Conservation (phyloP, 2,329 filamentous ascomycete species). For the Fusarium falciforme region DNA sequence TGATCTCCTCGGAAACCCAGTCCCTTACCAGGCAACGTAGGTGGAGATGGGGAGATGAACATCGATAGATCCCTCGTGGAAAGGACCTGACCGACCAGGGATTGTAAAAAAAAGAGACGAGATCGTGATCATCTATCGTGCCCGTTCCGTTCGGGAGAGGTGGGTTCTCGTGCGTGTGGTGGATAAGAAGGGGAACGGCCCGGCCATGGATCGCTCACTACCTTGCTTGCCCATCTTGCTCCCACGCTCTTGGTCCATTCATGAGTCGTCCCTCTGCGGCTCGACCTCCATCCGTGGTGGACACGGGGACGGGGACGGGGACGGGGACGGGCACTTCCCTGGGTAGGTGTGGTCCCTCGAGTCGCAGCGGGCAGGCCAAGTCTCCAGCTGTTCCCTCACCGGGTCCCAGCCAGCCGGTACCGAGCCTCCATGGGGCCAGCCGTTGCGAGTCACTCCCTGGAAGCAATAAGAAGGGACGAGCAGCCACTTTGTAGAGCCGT, state of each 20-base stretch:
- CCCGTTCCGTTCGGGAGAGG: background rate
- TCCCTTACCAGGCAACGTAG: constrained; percentile 12
- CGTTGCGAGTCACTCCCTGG: constrained; percentile 32
- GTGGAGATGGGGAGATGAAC: constrained; percentile 33
- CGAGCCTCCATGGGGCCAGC: constrained; percentile 32
- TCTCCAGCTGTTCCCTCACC: constrained; percentile 38
- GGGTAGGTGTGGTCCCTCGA: constrained; percentile 30
- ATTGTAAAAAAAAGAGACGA: background rate
- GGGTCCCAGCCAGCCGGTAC: constrained; percentile 40
- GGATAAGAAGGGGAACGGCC: background rate
- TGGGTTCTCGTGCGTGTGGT: constrained; percentile 5
- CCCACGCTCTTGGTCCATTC: background rate
- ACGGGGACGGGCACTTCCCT: constrained; percentile 11
- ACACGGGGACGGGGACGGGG: constrained; percentile 12
- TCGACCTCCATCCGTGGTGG: constrained; percentile 27
- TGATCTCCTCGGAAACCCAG: background rate
- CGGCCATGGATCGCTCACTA: constrained; percentile 7
- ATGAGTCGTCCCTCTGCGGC: constrained; percentile 11
- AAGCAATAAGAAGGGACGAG: constrained; percentile 33
- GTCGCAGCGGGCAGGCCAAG: constrained; percentile 21
- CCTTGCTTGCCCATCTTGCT: constrained; percentile 2
- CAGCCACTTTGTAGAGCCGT: constrained; percentile 30
- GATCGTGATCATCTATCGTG: constrained; percentile 1
- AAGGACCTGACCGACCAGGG: constrained; percentile 14
- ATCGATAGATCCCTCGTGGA: constrained; percentile 8